Base-by-base conservation (phyloP, 805 yeast genomes). In the Sugiyamaella chiloensis region DNA sequence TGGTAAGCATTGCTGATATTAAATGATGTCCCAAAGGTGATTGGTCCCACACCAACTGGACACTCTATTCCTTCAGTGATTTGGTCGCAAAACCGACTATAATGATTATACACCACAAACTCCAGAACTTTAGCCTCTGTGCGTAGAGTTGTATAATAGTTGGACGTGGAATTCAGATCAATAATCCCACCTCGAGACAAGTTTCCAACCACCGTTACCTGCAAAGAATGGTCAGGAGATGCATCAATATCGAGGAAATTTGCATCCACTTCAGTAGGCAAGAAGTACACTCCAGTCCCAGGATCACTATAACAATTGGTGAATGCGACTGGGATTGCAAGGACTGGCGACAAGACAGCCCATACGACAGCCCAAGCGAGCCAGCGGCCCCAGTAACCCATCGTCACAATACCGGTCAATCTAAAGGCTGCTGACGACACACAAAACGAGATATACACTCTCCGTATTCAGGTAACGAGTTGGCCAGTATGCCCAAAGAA, bases 91-190 rank as follows among this genome's bases (percentile, higher is more conserved):
- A 63, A 61, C 39, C 61, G 54, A 4, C 49, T 36, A 42, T 55
- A 63, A 24, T 50, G 26, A 39, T 52, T 47, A 27, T 49, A 47
- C 16, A 54, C 30, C 2, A 35, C 35, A 47, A 50, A 57, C 45
- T 56, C 57, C 32, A 61, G 47, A n/a, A 60, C 56, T 11, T 44
- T 24, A 16, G 56, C 40, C 30, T 55, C 43, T 5, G 58, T 49
- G 8, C 56, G 52, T 35, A 63, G 50, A 11, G 66, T 62, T 4
- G 66, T 55, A 47, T 54, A 57, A 44, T 53, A 44, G 46, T 57
- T 57, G 5, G 59, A 52, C 14, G 48, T 26, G n/a, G 45, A 43
- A 39, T 56, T 46, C 35, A 56, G 42, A 41, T 57, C 60, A 12
- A 17, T 31, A 3, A 57, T 24, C 4, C 23, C 27, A 17, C 51